Base-by-base conservation (phyloP, 805 yeast species). In the Komagataella populi region DNA sequence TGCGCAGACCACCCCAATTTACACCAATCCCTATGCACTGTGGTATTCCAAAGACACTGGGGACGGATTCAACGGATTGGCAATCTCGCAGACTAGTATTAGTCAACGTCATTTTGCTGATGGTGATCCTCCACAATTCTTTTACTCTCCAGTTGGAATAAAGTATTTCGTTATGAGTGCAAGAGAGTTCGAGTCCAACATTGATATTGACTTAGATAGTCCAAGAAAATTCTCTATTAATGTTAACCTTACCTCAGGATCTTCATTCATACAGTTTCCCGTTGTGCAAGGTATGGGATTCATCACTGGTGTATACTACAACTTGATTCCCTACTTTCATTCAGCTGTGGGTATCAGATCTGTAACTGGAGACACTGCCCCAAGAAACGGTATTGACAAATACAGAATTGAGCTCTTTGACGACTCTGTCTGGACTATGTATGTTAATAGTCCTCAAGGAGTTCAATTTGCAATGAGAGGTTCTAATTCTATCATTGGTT, bases 1-100 rank as follows among this genome's bases (percentile, higher is more conserved):
- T 23, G 65, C 64, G 49, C 87, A 81, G 63, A 66, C 71, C 23
- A 68, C 71, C 50, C 74, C 80, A 49, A 76, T 75, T 4, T 85
- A 75, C 68, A 72, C 84, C 7, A 80, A 78, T 58, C 95, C 95
- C 17, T 86, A 83, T 60, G 72, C 77, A 2, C 61, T 81, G 49
- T 82, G 77, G 73, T 71, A 73, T 51, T 66, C 65, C 6, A 65
- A 63, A 30, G 14, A 30, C 14, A 30, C 39, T 30, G 39, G 39
- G 12, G 51, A 59, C 45, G 63, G 60, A 50, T 73, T 70, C 59
- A 72, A 70, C 50, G 89, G 89, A 5, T 64, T 82, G 50, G 90
- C 81, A 2, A 70, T 85, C 46, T 77, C 80, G 54, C 84, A 83
- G 62, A 73, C 81, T 10, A 66, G 70, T 23, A 59, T 67, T 3